Percentiles rank a stretch among this genome's conserved stretches.
These are phyloP conservation scores for Phytophthora vignae DNA, from an alignment of 352 stramenopile species.

Conservation along the genomic window DNA sequence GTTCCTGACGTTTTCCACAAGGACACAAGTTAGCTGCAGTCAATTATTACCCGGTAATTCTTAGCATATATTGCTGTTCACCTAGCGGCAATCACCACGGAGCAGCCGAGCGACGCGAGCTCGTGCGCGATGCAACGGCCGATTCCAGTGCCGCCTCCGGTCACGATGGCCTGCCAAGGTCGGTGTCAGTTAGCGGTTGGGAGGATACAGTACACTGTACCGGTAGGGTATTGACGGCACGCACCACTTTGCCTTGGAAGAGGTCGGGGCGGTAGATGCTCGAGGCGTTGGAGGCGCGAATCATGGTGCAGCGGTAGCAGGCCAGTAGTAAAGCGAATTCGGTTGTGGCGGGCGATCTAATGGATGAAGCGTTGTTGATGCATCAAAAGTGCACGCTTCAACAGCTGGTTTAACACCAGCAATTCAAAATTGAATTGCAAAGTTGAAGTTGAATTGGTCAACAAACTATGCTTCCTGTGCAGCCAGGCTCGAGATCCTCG, in stretches of 20 bases:
- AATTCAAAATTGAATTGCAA: constrained; percentile 36
- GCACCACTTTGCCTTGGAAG: constrained; percentile 83
- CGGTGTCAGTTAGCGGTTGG: neutral
- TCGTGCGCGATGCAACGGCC: constrained; percentile 86
- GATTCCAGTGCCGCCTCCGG: constrained; percentile 88
- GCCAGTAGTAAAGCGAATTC: constrained; percentile 12
- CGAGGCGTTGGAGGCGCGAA: constrained; percentile 57
- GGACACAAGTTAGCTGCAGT: neutral
- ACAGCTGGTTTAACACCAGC: constrained; percentile 3
- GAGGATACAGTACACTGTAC: neutral
- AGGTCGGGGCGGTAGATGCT: constrained; percentile 73
- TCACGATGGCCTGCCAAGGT: constrained; percentile 74
- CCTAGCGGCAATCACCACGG: constrained; percentile 85
- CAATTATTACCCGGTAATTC: neutral
- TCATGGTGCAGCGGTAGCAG: constrained; percentile 27
- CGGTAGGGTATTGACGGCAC: constrained; percentile 13
- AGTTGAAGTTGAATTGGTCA: constrained; percentile 15
- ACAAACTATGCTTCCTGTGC: no score
- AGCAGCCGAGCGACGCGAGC: constrained; percentile 75
- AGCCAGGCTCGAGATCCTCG: no score
- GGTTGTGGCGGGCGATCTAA: constrained; percentile 3
- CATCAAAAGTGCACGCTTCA: constrained; percentile 10
- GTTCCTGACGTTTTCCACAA: constrained; percentile 59
- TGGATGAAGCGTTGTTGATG: constrained; percentile 21
- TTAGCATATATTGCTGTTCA: constrained; percentile 12